A percentile compares a stretch with the other conserved stretches of the same genome.
Conservation (phyloP, 176 grass and related monocot species). For the Carex cristatella region DNA sequence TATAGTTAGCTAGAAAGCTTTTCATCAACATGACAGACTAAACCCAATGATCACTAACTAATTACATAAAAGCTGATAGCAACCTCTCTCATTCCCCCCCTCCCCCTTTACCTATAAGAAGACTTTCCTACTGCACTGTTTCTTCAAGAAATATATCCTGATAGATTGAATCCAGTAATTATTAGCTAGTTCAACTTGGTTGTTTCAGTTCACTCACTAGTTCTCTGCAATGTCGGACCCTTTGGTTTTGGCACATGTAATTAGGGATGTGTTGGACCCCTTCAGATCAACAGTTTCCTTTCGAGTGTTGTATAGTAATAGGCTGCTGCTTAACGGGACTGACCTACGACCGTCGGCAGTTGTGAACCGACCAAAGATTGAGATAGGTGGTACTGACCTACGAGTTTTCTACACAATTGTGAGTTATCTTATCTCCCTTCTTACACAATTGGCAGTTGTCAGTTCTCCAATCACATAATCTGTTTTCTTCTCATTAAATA, state of each 20-base stretch:
- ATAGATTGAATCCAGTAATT: constrained; percentile 6
- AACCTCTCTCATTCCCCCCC: constrained; percentile 22
- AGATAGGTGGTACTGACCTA: constrained; percentile 52
- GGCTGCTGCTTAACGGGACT: constrained; percentile 37
- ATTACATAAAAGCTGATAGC: constrained; percentile 36
- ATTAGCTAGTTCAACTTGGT: constrained; percentile 16
- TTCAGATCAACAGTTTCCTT: constrained; percentile 42
- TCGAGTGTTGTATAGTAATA: constrained; percentile 47
- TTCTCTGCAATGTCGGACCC: constrained; percentile 22
- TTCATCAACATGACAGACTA: background rate
- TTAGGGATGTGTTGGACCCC: constrained; percentile 58
- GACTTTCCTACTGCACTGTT: constrained; percentile 4
- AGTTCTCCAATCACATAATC: no score
- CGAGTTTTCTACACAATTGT: constrained; percentile 69
- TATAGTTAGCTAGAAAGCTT: background rate
- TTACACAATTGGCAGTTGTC: no score
- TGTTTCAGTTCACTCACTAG: background rate
- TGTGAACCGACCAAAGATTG: constrained; percentile 39
- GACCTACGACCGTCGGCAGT: constrained; percentile 56
- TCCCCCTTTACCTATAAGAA: constrained; percentile 28
- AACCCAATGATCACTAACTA: background rate
- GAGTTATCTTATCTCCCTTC: constrained; percentile 11
- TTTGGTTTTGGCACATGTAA: constrained; percentile 37
- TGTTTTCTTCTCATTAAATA: no score
- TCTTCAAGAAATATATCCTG: background rate